Base-by-base conservation (phyloP, 2,329 filamentous ascomycete species). In the Thelonectria olida region DNA sequence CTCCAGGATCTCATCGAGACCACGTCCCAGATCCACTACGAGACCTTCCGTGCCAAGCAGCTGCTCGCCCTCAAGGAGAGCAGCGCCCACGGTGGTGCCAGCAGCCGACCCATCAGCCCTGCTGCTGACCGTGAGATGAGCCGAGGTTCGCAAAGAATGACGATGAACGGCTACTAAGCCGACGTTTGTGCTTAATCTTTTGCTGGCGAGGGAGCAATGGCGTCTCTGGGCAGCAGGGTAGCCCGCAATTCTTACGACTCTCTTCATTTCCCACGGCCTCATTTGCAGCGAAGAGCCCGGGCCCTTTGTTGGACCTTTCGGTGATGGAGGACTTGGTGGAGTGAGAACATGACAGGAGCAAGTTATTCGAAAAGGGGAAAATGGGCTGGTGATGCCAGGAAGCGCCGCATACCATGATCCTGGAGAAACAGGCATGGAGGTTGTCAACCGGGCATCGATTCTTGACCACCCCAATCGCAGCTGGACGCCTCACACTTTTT, bases 1-100 rank as follows among this genome's bases (percentile, higher is more conserved):
- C 88, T 99, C 59, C 96, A 99, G 85, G 96, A 99, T 76, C 88
- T 99, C 70, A 97, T 99, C 80, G 96, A 99, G 84, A 99, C 96
- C 28, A 99, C 96, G 48, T 97, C 94, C 72, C 96, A 99, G 85
- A 99, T 97, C 81, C 96, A 99, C 87, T 99, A 99, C 86, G 96
- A 99, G 86, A 97, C 93, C 62, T 99, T 99, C 94, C 94, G 96
- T 81, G 94, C 96, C 74, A 99, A 99, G 90, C 96, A 99, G 82
- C 85, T 99, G 74, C 84, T 99, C 76, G 96, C 96, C 60, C 87
- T 99, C 78, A 99, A 98, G 89, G 96, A 99, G 85, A 97, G 92
- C 86, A 97, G 92, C 76, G 92, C 93, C 71, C 92, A 93, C 68
- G 91, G 90, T 68, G 83, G 89, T 72, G 88, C 90, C 68, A 96